Evolutionary conservation across 495 filamentous ascomycete species (phyloP).

Genomic region (Evansstolkia leycettana): DNA sequence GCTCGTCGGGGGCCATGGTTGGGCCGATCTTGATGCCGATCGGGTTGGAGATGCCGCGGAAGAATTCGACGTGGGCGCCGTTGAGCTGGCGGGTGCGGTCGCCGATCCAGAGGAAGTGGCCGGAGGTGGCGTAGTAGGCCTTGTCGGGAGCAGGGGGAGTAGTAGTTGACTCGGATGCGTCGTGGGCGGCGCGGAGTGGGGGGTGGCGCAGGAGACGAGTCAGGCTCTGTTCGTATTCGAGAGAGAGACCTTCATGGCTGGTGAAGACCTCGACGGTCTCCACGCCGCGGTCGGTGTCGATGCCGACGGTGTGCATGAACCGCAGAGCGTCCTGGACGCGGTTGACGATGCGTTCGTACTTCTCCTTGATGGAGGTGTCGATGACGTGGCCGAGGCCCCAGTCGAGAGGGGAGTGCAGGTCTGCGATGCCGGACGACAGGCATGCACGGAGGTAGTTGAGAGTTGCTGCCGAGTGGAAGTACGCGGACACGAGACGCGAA

Average conservation of each 20-base stretch:
- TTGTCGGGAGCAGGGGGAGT: not conserved
- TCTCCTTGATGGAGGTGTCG: conserved; percentile 65
- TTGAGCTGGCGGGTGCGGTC: conserved; percentile 88
- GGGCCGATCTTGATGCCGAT: conserved; percentile 95
- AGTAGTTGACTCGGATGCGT: not conserved
- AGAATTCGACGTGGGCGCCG: conserved; percentile 92
- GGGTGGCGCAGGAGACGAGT: conserved; percentile 67
- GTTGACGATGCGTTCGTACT: conserved; percentile 70
- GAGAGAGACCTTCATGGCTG: conserved; percentile 84
- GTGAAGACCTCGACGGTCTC: conserved; percentile 94
- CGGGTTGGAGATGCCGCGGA: conserved; percentile 90
- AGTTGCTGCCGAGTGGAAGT: conserved; percentile 89
- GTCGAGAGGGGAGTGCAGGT: conserved; percentile 85
- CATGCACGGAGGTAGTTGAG: conserved; percentile 83
- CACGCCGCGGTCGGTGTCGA: conserved; percentile 70
- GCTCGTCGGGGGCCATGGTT: conserved; percentile 58
- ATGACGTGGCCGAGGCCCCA: conserved; percentile 93
- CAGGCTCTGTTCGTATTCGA: conserved; percentile 86
- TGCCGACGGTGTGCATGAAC: conserved; percentile 92
- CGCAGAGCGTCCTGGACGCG: conserved; percentile 83
- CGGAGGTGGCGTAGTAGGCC: conserved; percentile 64
- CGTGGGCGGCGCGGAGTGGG: conserved; percentile 4
- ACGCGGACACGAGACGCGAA: conserved; percentile 71
- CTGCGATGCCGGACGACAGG: conserved; percentile 78
- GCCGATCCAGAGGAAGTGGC: conserved; percentile 96